Evolutionary conservation across 2,329 filamentous ascomycete genomes (phyloP), one percentile per base, ranked within the genome.

Genomic region (Diaporthe ilicicola): DNA sequence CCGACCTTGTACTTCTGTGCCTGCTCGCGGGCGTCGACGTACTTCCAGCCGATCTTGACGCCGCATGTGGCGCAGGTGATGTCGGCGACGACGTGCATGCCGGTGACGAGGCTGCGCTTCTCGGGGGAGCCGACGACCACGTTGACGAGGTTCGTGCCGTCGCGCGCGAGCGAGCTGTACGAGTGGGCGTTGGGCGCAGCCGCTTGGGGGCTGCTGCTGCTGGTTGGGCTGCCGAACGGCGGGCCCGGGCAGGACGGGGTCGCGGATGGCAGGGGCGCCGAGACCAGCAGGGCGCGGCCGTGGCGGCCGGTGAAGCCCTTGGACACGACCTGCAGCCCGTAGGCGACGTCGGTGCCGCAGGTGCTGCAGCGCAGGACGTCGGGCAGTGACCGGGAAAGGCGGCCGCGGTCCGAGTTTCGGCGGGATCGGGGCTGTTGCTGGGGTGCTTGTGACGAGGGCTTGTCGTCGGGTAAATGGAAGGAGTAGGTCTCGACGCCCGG

Each of bases 301-400:
- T 91, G 86, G 24, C 89, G 88, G 22, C 90, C 90, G 0, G 87
- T 90, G 81, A 92, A 92, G 73, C 89, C 88, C 77, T 91, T 91
- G 73, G 86, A 89, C 48, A 92, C 85, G 72, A 92, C 88, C 77
- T 91, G 89, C 15, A 86, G 84, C 19, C 83, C 78, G 76, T 89
- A 89, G 22, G 89, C 90, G n/a, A 92, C 78, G 78, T 92, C 89
- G 68, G 86, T 82, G 15, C 88, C 84, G 81, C 90, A 92, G 62
- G 80, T 82, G 42, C 83, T 82, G 80, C 90, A 92, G 74, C 88
- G 85, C 62, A 92, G 80, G 1, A 87, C 89, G 76, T 89, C 84
- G 6, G 88, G 87, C 0, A 83, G 82, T 29, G 79, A 78, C 70
- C 83, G 84, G 22, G 81, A 75, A 8, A 90, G 79, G 44, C 78